A percentile compares a stretch with the other conserved stretches of the same genome.
These are phyloP conservation scores for Kurtzmaniella quercitrusa DNA, from an alignment of 1,139 yeast species.

Conservation along the genomic window DNA sequence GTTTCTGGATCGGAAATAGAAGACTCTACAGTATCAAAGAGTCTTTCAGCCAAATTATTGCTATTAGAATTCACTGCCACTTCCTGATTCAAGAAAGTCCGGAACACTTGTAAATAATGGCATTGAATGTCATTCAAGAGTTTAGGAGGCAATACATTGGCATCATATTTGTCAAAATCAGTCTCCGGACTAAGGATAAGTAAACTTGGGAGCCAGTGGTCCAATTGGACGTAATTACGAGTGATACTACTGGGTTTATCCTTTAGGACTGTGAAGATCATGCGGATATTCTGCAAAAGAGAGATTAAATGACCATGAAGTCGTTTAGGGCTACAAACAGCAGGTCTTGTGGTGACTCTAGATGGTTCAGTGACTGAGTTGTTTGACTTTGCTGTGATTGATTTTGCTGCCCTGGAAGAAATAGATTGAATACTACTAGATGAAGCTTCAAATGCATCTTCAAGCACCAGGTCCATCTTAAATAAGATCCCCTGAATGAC, in stretches of 20 bases:
- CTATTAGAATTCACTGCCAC: conserved; percentile 13
- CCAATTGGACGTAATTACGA: conserved; percentile 39
- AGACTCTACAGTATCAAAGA: background rate
- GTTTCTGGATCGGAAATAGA: conserved; percentile 3
- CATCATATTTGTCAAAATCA: conserved; percentile 14
- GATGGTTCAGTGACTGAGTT: background rate
- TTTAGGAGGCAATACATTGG: conserved; percentile 15
- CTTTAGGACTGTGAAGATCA: conserved; percentile 28
- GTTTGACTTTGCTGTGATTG: background rate
- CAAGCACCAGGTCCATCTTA: conserved; percentile 33
- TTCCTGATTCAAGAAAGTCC: conserved; percentile 31
- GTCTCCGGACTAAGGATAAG: conserved; percentile 28
- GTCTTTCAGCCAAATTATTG: background rate
- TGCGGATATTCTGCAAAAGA: conserved; percentile 29
- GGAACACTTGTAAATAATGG: conserved; percentile 31
- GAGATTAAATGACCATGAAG: conserved; percentile 24
- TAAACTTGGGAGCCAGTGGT: conserved; percentile 41
- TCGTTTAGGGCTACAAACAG: conserved; percentile 11
- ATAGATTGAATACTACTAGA: background rate
- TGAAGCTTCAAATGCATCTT: conserved; percentile 13
- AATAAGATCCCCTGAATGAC: conserved; percentile 55
- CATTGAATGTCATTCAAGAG: conserved; percentile 30
- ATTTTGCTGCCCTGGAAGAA: background rate
- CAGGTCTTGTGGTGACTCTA: background rate
- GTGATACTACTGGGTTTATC: conserved; percentile 30